Evolutionary conservation across 1,284 basidiomycete genomes (phyloP).

Genomic region (Rhodotorula mucilaginosa): DNA sequence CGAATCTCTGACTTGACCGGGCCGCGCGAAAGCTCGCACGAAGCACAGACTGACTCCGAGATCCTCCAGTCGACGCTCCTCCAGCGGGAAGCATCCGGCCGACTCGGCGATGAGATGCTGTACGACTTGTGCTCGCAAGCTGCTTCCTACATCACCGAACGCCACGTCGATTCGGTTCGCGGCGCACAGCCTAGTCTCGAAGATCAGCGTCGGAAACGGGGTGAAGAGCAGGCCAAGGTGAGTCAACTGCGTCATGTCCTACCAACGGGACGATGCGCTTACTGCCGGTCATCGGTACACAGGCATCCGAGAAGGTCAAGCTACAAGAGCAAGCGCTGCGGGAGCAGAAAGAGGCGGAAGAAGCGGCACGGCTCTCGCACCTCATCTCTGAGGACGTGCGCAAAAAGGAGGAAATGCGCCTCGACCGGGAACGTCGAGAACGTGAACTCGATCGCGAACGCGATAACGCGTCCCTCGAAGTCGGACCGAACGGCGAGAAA

Average conservation of each 20-base stretch:
- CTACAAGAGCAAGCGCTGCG: slow-evolving; percentile 15
- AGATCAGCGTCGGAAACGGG: slow-evolving; percentile 36
- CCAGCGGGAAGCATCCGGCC: slow-evolving; percentile 19
- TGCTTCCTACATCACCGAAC: slow-evolving; percentile 41
- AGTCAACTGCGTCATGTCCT: not conserved
- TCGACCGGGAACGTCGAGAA: slow-evolving; percentile 27
- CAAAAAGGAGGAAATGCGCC: slow-evolving; percentile 32
- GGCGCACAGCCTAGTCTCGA: slow-evolving; percentile 38
- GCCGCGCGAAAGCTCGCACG: too few species aligned
- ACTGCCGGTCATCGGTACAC: not conserved
- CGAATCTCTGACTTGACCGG: not conserved
- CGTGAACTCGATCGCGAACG: slow-evolving; percentile 17
- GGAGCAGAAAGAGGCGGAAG: slow-evolving; percentile 30
- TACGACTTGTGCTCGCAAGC: slow-evolving; percentile 42
- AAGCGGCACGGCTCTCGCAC: slow-evolving; percentile 32
- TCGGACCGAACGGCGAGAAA: slow-evolving; percentile 14
- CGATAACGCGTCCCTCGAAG: slow-evolving; percentile 9
- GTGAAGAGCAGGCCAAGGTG: slow-evolving; percentile 37
- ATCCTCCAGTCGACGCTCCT: slow-evolving; percentile 16
- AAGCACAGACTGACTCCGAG: not conserved
- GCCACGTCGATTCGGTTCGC: slow-evolving; percentile 35
- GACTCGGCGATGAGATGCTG: slow-evolving; percentile 42
- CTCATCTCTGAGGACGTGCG: slow-evolving; percentile 40
- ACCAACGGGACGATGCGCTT: too few species aligned
- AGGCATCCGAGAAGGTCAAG: slow-evolving; percentile 24